These are phyloP conservation scores for Allium fistulosum DNA, from an alignment of 106 monocot genomes.

Conservation along the genomic window DNA sequence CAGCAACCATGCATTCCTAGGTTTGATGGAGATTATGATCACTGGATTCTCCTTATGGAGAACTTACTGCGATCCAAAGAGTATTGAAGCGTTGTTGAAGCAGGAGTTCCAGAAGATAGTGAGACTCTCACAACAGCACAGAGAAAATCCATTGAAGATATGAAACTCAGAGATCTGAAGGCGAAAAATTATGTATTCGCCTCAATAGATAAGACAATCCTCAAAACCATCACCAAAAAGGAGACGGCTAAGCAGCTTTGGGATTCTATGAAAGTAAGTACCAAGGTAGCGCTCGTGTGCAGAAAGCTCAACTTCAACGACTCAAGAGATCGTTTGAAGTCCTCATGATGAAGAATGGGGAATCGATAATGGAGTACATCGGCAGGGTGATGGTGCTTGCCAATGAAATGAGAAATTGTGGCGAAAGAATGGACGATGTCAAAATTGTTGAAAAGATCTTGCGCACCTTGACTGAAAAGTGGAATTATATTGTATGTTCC, in stretches of 20 bases:
- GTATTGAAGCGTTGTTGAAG: too few species aligned
- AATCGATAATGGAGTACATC: not conserved
- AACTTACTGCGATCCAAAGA: too few species aligned
- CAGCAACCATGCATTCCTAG: too few species aligned
- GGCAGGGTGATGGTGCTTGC: not conserved
- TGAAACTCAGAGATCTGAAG: not conserved
- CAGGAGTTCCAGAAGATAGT: too few species aligned
- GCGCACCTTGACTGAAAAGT: slow-evolving; percentile 4
- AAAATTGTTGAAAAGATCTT: slow-evolving; percentile 11
- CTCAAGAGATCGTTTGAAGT: slow-evolving; percentile 10
- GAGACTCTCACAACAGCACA: too few species aligned
- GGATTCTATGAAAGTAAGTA: slow-evolving; percentile 15
- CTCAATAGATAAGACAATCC: slow-evolving; percentile 5
- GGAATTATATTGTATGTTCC: not conserved
- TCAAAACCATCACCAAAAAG: not conserved
- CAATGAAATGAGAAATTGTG: slow-evolving; percentile 1
- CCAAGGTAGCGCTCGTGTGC: slow-evolving; percentile 1
- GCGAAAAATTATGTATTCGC: not conserved
- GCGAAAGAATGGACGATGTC: not conserved
- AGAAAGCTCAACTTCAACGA: slow-evolving; percentile 4
- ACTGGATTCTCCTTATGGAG: too few species aligned
- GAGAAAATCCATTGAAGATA: not conserved
- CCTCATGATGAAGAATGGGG: slow-evolving; percentile 11
- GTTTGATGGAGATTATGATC: too few species aligned
- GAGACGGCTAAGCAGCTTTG: slow-evolving; percentile 5